Base-by-base conservation (phyloP, 2,329 filamentous ascomycete genomes). In the Bipolaris bicolor region DNA sequence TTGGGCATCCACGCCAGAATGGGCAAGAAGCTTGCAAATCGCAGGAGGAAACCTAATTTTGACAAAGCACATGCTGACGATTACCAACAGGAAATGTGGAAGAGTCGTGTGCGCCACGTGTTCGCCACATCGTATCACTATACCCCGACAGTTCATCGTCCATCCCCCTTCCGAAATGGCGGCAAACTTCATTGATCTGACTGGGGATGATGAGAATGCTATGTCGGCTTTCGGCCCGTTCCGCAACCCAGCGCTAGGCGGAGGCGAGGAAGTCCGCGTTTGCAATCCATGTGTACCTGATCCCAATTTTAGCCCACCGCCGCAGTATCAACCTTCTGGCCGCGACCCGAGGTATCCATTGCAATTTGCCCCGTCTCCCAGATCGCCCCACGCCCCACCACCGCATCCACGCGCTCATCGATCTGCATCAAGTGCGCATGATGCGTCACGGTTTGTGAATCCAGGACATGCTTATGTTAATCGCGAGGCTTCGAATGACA, bases 51-150 rank as follows among this genome's bases (percentile, higher is more conserved):
- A 26, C 5, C 9, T 20, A 18, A 15, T 15, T 15, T 15, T 33
- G 20, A 13, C 18, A 33, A 37, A 47, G 13, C 13, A 15, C 4
- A 5, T 36, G n/a, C 57, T 60, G 16, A 60, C 46, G 5, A 6
- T 3, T 15, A 10, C 26, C 20, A 16, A 53, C 45, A 90, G 88
- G 65, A 97, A 97, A 84, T 98, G 94, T 73, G 94, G 94, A 44
- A 84, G 92, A 60, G 93, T 98, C 7, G 94, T 98, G 22, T 98
- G 94, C 77, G 88, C 88, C 56, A 83, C 87, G 18, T 98, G 94
- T 79, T 97, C 94, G 2, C 94, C 94, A 3, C 94, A 98, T 76
- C 87, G 92, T 60, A 98, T 98, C 72, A 96, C 91, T 3, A 97
- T 98, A 62, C 94, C 94, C 1, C 86, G 93, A 63, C 91, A 95